phyloP scores from a whole-genome alignment of 2,329 filamentous ascomycete species.

The Pseudogymnoascus sp. region DNA sequence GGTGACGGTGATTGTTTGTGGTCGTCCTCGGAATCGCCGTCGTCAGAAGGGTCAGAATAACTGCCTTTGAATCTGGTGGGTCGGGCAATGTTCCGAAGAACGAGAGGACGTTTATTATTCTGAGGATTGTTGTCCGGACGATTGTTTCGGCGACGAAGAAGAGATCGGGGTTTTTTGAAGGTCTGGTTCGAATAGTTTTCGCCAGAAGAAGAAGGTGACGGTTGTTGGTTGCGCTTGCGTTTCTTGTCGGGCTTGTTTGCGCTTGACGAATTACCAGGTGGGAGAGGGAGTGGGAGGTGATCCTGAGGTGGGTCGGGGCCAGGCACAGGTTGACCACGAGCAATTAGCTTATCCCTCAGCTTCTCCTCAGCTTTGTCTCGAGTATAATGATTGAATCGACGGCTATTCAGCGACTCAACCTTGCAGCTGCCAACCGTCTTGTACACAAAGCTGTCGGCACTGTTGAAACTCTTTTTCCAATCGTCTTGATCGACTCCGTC shows the following conservation, averaged over 20 bases:
- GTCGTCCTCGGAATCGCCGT: not conserved
- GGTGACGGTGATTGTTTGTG: not conserved
- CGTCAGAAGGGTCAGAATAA: not conserved
- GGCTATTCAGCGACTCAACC: slow-evolving; percentile 21
- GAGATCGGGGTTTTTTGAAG: not conserved
- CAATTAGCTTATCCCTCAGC: slow-evolving; percentile 19
- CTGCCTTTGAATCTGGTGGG: not conserved
- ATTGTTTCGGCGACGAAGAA: not conserved
- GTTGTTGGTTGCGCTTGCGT: not conserved
- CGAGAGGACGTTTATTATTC: no score
- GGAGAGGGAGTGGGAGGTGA: not conserved
- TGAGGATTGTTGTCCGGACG: no score
- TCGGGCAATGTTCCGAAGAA: no score
- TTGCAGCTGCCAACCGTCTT: slow-evolving; percentile 24
- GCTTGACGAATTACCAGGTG: not conserved
- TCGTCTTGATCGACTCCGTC: slow-evolving; percentile 22
- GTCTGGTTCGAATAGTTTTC: not conserved
- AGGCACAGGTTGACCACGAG: slow-evolving; percentile 3
- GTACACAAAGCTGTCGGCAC: slow-evolving; percentile 27
- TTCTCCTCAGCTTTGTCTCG: slow-evolving; percentile 20
- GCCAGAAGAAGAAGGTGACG: no score
- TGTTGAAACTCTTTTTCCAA: slow-evolving; percentile 28
- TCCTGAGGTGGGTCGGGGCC: not conserved
- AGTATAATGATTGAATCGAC: slow-evolving; percentile 20
- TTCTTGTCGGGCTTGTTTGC: not conserved